Base-by-base conservation (phyloP, 768 basidiomycete species). In the Tricholoma terreum region DNA sequence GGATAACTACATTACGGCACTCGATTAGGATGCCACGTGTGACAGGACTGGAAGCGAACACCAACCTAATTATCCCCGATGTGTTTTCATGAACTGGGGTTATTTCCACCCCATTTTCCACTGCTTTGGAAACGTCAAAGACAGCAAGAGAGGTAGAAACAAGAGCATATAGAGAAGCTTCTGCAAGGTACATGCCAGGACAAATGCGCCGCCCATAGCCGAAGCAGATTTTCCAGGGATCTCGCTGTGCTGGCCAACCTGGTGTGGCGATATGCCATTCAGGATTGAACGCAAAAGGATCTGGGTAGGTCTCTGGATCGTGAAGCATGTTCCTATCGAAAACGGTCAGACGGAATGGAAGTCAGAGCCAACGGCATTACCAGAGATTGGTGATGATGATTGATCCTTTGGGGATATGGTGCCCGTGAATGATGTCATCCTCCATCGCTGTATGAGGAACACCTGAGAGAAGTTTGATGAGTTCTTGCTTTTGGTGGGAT, bases 201-300 rank as follows among this genome's bases (percentile, higher is more conserved):
- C n/a, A n/a, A n/a, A n/a, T n/a, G n/a, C n/a, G n/a, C n/a, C n/a
- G n/a, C n/a, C n/a, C n/a, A n/a, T n/a, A n/a, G n/a, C n/a, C n/a
- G n/a, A n/a, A n/a, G n/a, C n/a, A n/a, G n/a, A n/a, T n/a, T n/a
- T n/a, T n/a, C n/a, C n/a, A n/a, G n/a, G n/a, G n/a, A n/a, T n/a
- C n/a, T n/a, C n/a, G n/a, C n/a, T n/a, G 74, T 1, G 72, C 67
- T 9, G 62, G 58, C 21, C 70, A 69, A 5, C 59, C 68, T 19
- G 65, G 56, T 7, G 64, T 61, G 12, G 68, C 65, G 15, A 82
- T 69, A 63, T 74, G 73, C 4, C 83, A 75, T 35, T 77, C 73
- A 0, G 83, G 83, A 17, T 76, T 71, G 63, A 84, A 84, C 2
- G 45, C 60, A 43, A 77, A 73, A 1, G 83, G 82, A 35, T 80